Evolutionary conservation across 2,329 filamentous ascomycete genomes (phyloP), one percentile per base, ranked within the genome.

Genomic region (Macrophomina tecta): DNA sequence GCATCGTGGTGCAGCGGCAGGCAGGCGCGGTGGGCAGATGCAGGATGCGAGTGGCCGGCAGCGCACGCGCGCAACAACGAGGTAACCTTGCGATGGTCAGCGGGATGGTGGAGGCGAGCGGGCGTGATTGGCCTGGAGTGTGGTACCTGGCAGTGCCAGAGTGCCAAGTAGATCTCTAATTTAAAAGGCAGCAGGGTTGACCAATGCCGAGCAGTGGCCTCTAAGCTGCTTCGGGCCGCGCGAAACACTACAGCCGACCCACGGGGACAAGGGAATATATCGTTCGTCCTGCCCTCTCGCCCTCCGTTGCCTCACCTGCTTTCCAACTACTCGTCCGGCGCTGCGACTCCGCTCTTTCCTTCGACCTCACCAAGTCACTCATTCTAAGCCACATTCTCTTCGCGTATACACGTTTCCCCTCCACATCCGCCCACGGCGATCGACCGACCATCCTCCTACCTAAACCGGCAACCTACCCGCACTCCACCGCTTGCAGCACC

Each of bases 341-440:
- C 55, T 45, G 55, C 58, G 46, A 34, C 58, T 16, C 58, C 58
- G 42, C 45, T 58, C 51, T 40, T 56, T 51, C 40, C 8, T 34
- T 53, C 16, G 52, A 7, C 52, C 64, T 66, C 53, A 66, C 64
- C 46, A 34, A 66, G 64, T 66, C 64, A 46, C 55, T 66, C 64
- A 40, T 66, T 66, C 64, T 14, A 23, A 32, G n/a, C n/a, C 42
- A 14, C 40, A 52, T 32, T 40, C 16, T 28, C 32, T 66, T 48
- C 49, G 14, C 45, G 23, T 38, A 18, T 12, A 23, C 32, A 34
- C 23, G 23, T 16, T 7, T 34, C 11, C 23, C 40, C 9, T 8
- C 18, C 36, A 38, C 55, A 6, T 16, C 23, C 46, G 9, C 36
- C 14, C 61, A 32, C 45, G 45, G 30, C 58, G 58, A 62, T 62